Conservation (phyloP, 331 rosid genomes). For the Malus hybrid region DNA sequence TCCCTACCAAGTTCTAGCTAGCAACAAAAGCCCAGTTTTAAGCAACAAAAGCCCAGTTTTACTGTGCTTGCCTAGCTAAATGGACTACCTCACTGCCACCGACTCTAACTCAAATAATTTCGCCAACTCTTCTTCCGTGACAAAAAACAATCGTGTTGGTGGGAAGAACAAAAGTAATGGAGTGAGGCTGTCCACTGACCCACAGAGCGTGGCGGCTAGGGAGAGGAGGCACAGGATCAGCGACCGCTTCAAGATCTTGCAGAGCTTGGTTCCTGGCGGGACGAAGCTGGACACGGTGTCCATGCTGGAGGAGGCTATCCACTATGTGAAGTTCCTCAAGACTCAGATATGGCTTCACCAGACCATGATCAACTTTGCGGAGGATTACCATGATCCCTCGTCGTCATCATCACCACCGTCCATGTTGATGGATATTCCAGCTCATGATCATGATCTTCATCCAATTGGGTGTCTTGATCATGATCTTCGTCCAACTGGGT, state of each 20-base stretch:
- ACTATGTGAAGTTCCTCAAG: constrained; percentile 77
- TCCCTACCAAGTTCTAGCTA: neutral
- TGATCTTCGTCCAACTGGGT: neutral
- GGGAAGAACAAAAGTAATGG: constrained; percentile 3
- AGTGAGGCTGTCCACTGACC: constrained; percentile 76
- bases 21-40: neutral
- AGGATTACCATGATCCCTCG: neutral
- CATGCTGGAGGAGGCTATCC: constrained; percentile 84
- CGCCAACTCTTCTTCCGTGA: constrained; percentile 3
- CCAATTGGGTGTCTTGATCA: neutral
- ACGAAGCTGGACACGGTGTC: constrained; percentile 88
- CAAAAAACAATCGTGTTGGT: neutral
- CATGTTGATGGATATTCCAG: neutral
- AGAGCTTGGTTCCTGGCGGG: constrained; percentile 91
- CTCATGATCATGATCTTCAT: neutral
- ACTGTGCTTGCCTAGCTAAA: neutral
- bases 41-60: neutral
- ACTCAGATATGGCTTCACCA: constrained; percentile 82
- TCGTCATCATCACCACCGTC: neutral
- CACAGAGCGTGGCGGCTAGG: constrained; percentile 91
- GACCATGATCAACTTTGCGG: constrained; percentile 47
- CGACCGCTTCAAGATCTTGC: constrained; percentile 78
- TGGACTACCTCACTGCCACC: constrained; percentile 22
- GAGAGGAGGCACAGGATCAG: constrained; percentile 88
- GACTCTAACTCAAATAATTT: constrained; percentile 12